phyloP scores from a whole-genome alignment of 805 yeast genomes.

The Debaryomyces prosopidis region DNA sequence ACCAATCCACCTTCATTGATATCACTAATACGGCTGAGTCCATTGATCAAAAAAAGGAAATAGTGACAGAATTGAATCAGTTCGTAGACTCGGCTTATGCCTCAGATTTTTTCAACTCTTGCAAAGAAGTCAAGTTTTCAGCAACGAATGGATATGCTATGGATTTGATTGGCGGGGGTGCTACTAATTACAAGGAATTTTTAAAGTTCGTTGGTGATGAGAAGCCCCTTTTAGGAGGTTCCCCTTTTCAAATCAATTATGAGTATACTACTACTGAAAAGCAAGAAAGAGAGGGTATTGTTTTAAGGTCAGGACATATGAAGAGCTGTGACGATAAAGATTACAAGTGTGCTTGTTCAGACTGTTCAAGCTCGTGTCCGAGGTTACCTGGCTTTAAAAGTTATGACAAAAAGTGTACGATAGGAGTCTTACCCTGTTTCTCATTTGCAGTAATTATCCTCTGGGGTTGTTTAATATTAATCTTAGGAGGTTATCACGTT shows the following conservation, averaged over 20 bases:
- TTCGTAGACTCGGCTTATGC: conserved; percentile 64
- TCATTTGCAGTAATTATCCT: conserved; percentile 59
- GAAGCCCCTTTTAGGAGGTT: conserved; percentile 91
- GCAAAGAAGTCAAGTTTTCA: conserved; percentile 85
- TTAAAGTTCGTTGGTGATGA: conserved; percentile 91
- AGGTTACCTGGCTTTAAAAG: conserved; percentile 48
- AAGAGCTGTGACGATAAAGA: conserved; percentile 60
- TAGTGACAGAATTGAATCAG: conserved; percentile 72
- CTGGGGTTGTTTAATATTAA: conserved; percentile 41
- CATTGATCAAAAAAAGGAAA: conserved; percentile 48
- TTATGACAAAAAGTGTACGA: conserved; percentile 43
- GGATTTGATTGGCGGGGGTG: conserved; percentile 99
- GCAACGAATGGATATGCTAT: conserved; percentile 96
- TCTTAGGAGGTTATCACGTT: conserved; percentile 45
- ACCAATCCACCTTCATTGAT: conserved; percentile 74
- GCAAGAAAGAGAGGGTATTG: conserved; percentile 16
- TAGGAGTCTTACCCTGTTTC: conserved; percentile 71
- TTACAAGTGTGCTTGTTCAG: conserved; percentile 87
- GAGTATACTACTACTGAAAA: conserved; percentile 38
- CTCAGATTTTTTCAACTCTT: conserved; percentile 68
- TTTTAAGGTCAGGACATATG: conserved; percentile 29
- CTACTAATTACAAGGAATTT: conserved; percentile 67
- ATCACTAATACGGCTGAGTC: conserved; percentile 56
- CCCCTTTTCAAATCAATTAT: conserved; percentile 91
- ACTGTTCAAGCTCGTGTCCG: conserved; percentile 84